Evolutionary conservation across 495 filamentous ascomycete genomes (phyloP).

Genomic region (Sabuloglossum arenarium): DNA sequence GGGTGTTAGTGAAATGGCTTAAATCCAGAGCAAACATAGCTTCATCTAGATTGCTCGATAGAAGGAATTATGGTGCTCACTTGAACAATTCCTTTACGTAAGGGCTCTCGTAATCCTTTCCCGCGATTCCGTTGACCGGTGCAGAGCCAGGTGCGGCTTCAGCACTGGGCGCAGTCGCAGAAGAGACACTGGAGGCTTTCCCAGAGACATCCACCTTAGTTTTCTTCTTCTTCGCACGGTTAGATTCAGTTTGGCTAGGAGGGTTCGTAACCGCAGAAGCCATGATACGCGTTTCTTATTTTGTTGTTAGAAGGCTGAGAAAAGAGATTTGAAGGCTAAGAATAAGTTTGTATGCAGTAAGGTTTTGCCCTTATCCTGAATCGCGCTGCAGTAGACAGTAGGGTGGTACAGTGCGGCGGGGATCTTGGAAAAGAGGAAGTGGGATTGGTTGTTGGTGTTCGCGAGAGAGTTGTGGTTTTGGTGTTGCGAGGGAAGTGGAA

Average conservation of each 20-base stretch:
- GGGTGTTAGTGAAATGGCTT: neutral
- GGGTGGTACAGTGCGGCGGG: neutral
- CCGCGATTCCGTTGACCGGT: conserved; percentile 30
- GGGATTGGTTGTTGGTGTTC: neutral
- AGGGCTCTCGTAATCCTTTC: conserved; percentile 33
- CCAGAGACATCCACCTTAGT: conserved; percentile 32
- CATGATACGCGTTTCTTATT: conserved; percentile 19
- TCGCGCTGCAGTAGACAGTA: neutral
- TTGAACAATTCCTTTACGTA: conserved; percentile 76
- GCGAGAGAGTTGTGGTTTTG: neutral
- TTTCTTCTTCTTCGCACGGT: conserved; percentile 60
- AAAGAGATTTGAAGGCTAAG: neutral
- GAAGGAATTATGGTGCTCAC: conserved; percentile 25
- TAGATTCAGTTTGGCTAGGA: conserved; percentile 26
- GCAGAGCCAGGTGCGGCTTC: conserved; percentile 20
- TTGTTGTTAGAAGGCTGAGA: neutral
- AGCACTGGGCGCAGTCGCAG: conserved; percentile 19
- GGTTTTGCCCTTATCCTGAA: neutral
- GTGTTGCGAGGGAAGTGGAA: neutral
- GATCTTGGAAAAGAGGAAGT: neutral
- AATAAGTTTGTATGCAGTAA: neutral
- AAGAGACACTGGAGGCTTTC: conserved; percentile 26
- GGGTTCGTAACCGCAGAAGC: conserved; percentile 30
- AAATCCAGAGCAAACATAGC: neutral
- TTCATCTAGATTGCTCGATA: neutral